Percentiles rank a stretch among this genome's conserved stretches.
Evolutionary conservation across 495 filamentous ascomycete species (phyloP).

Genomic region (Haplographium delicatum): DNA sequence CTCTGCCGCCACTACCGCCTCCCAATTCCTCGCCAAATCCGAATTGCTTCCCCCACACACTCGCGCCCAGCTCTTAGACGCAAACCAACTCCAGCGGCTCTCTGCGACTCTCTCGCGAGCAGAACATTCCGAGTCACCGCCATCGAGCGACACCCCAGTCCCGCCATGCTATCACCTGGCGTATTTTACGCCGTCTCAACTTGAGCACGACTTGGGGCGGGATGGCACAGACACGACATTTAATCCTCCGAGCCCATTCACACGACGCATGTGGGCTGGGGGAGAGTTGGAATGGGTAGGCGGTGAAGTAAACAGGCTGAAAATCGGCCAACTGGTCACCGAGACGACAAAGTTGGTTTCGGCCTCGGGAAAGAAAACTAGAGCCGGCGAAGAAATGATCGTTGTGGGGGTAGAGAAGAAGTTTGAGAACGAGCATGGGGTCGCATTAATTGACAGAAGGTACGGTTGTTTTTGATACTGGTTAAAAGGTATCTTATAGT

Average conservation of each 20-base stretch:
- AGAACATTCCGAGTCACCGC: conserved; percentile 29
- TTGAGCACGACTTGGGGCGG: conserved; percentile 44
- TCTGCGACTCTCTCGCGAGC: conserved; percentile 46
- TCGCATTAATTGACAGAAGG: conserved; percentile 50
- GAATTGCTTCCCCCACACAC: conserved; percentile 39
- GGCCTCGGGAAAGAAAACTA: conserved; percentile 48
- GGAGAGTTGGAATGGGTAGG: conserved; percentile 48
- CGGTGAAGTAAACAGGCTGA: conserved; percentile 33
- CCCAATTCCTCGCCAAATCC: conserved; percentile 38
- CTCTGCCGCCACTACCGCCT: conserved; percentile 28
- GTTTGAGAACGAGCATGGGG: conserved; percentile 44
- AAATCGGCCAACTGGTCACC: conserved; percentile 47
- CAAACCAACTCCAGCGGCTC: conserved; percentile 54
- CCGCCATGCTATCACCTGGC: conserved; percentile 56
- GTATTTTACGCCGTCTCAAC: conserved; percentile 52
- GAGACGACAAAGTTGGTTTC: conserved; percentile 52
- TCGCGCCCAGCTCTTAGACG: conserved; percentile 46
- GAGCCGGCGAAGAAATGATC: conserved; percentile 55
- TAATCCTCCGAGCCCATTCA: conserved; percentile 54
- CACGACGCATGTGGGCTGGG: conserved; percentile 66
- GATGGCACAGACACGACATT: conserved; percentile 60
- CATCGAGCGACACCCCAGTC: conserved; percentile 36
- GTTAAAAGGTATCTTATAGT: neutral
- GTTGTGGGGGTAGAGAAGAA: conserved; percentile 59
- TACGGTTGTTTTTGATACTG: conserved; percentile 16